These are phyloP conservation scores for Proliferodiscus dingleyae DNA, from an alignment of 2,329 filamentous ascomycete species.

Conservation along the genomic window DNA sequence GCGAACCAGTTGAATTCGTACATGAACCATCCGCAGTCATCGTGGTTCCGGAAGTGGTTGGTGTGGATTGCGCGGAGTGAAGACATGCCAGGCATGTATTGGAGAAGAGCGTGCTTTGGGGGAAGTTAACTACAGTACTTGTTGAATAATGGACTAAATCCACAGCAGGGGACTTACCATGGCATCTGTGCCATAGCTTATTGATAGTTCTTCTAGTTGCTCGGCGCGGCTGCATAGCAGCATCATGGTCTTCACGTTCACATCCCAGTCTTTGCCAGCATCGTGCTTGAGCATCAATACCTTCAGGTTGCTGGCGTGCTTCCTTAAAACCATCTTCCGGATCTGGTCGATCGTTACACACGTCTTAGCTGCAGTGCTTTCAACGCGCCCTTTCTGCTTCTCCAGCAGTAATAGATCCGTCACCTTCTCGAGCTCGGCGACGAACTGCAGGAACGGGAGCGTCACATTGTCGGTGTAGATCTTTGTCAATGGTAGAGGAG, in stretches of 20 bases:
- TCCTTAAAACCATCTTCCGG: slow-evolving; percentile 50
- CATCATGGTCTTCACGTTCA: slow-evolving; percentile 49
- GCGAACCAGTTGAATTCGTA: slow-evolving; percentile 54
- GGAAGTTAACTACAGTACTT: too few relatives aligned
- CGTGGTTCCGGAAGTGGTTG: slow-evolving; percentile 48
- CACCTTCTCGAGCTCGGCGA: slow-evolving; percentile 48
- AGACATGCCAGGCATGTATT: slow-evolving; percentile 43
- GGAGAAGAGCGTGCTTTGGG: slow-evolving; percentile 51
- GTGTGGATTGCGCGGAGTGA: slow-evolving; percentile 53
- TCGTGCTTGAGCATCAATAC: slow-evolving; percentile 58
- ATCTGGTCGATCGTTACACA: slow-evolving; percentile 53
- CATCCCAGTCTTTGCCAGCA: slow-evolving; percentile 48
- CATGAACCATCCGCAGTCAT: slow-evolving; percentile 52
- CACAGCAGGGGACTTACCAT: slow-evolving; percentile 45
- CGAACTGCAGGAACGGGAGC: slow-evolving; percentile 46
- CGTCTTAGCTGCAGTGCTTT: slow-evolving; percentile 48
- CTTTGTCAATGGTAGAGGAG: slow-evolving; percentile 48
- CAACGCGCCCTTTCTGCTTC: slow-evolving; percentile 45
- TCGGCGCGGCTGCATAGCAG: slow-evolving; percentile 48
- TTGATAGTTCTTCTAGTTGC: slow-evolving; percentile 50
- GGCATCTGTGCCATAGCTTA: slow-evolving; percentile 48
- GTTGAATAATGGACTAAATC: too few relatives aligned
- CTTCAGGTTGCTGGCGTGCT: slow-evolving; percentile 50
- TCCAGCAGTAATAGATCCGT: slow-evolving; percentile 58
- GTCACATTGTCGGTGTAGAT: slow-evolving; percentile 63